Percentiles rank a stretch among this genome's conserved stretches.
Evolutionary conservation across 345 rosid species (phyloP).

Genomic region (Corchorus olitorius): DNA sequence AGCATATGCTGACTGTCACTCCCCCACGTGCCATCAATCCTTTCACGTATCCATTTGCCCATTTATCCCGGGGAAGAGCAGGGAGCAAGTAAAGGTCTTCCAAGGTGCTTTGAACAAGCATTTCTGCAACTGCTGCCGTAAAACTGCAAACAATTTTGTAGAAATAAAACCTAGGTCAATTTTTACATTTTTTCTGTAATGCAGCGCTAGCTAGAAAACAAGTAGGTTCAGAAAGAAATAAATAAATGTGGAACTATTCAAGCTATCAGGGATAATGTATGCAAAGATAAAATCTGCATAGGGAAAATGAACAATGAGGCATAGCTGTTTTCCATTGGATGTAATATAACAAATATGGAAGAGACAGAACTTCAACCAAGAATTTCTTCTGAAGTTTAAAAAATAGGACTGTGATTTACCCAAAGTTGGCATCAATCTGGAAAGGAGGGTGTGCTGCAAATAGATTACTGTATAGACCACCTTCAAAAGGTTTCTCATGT

Average conservation of each 20-base stretch:
- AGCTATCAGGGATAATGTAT: not conserved
- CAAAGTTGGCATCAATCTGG: slow-evolving; percentile 97
- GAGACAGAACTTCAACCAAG: not conserved
- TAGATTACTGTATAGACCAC: slow-evolving; percentile 87
- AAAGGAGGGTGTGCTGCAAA: slow-evolving; percentile 97
- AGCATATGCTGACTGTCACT: slow-evolving; percentile 60
- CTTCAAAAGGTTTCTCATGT: slow-evolving; percentile 56
- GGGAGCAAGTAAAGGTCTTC: slow-evolving; percentile 80
- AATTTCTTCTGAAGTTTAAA: not conserved
- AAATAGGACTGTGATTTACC: slow-evolving; percentile 48
- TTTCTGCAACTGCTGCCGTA: slow-evolving; percentile 75
- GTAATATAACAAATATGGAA: not conserved
- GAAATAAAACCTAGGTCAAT: not conserved
- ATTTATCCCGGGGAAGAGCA: slow-evolving; percentile 75
- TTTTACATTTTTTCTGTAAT: not conserved
- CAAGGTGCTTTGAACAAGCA: slow-evolving; percentile 83
- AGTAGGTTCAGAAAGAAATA: not conserved
- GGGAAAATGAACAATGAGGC: not conserved
- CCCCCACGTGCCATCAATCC: slow-evolving; percentile 88
- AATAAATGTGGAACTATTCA: not conserved
- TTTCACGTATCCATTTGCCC: slow-evolving; percentile 69
- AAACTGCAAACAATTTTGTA: slow-evolving; percentile 41
- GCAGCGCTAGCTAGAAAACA: not conserved
- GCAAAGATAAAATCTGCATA: not conserved
- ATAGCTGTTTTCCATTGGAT: not conserved